Evolutionary conservation across 1,284 basidiomycete genomes (phyloP).

Genomic region (Agaricales sp.): DNA sequence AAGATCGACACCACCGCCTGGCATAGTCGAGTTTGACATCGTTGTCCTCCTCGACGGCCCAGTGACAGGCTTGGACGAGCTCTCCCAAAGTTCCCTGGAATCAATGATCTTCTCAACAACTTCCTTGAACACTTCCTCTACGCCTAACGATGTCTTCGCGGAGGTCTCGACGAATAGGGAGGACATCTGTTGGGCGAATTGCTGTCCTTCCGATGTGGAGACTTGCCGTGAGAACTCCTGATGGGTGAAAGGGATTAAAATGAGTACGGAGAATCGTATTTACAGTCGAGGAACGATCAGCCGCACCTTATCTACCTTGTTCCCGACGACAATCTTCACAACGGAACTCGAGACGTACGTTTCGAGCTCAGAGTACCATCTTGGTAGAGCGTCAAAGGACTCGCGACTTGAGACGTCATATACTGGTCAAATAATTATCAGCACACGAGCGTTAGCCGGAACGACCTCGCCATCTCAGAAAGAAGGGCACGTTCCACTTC

Average conservation of each 20-base stretch:
- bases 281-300: not conserved
- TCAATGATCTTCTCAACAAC: constrained; percentile 67
- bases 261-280: too few species aligned
- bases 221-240: constrained; percentile 90
- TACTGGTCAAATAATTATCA: constrained; percentile 33
- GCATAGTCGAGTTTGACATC: not conserved
- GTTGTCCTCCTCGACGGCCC: constrained; percentile 2
- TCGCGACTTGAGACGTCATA: constrained; percentile 91
- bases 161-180: constrained; percentile 83
- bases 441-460: not conserved
- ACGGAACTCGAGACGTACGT: constrained; percentile 84
- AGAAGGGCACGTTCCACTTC: not conserved
- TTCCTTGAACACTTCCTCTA: constrained; percentile 72
- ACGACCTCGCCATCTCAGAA: not conserved
- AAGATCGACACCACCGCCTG: constrained; percentile 10
- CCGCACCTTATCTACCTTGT: constrained; percentile 89
- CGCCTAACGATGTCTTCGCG: constrained; percentile 80
- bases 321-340: constrained; percentile 93
- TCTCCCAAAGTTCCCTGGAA: constrained; percentile 60
- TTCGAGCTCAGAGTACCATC: constrained; percentile 93
- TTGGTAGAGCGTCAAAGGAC: constrained; percentile 85
- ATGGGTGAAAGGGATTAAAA: not conserved
- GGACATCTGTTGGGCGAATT: constrained; percentile 75
- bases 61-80: constrained; percentile 13
- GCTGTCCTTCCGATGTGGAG: constrained; percentile 65